phyloP scores from a whole-genome alignment of 108 stramenopile species.

The Licmophora abbreviata region DNA sequence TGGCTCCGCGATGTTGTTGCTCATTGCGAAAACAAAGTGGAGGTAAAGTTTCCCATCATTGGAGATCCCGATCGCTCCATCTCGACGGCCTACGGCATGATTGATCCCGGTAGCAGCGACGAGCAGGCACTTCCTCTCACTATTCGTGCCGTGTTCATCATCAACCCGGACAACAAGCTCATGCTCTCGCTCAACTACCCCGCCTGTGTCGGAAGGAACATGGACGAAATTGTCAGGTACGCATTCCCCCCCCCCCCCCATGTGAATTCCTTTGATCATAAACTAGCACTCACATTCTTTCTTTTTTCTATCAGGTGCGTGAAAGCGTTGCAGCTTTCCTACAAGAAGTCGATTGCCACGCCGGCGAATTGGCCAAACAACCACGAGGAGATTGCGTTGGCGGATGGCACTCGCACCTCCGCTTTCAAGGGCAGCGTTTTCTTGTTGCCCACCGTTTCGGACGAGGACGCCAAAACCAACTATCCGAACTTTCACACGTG shows the following conservation, averaged over 20 bases:
- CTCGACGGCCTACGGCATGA: conserved; percentile 55
- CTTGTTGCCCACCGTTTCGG: conserved; percentile 44
- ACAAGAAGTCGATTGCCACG: conserved; percentile 34
- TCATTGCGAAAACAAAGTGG: conserved; percentile 57
- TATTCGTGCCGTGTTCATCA: conserved; percentile 72
- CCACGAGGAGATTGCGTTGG: conserved; percentile 33
- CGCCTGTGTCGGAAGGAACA: conserved; percentile 74
- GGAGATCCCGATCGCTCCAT: conserved; percentile 67
- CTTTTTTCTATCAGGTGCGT: too few relatives aligned
- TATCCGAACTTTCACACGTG: conserved; percentile 55
- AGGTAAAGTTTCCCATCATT: conserved; percentile 77
- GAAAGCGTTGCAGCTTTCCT: conserved; percentile 48
- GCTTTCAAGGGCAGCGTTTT: conserved; percentile 60
- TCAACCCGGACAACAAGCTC: conserved; percentile 75
- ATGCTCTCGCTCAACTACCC: conserved; percentile 80
- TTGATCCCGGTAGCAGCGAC: conserved; percentile 47
- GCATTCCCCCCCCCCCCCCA: conserved; percentile 57
- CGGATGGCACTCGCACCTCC: conserved; percentile 30
- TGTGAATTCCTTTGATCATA: too few relatives aligned
- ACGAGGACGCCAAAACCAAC: conserved; percentile 38
- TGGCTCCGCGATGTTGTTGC: conserved; percentile 73
- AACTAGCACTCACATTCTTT: too few relatives aligned
- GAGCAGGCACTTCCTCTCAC: conserved; percentile 57
- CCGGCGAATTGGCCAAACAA: conserved; percentile 63
- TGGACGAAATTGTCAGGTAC: conserved; percentile 79